A percentile compares a stretch with the other conserved stretches of the same genome.
These are phyloP conservation scores for Thermoascus crustaceus DNA, from an alignment of 2,329 filamentous ascomycete genomes.

Conservation along the genomic window DNA sequence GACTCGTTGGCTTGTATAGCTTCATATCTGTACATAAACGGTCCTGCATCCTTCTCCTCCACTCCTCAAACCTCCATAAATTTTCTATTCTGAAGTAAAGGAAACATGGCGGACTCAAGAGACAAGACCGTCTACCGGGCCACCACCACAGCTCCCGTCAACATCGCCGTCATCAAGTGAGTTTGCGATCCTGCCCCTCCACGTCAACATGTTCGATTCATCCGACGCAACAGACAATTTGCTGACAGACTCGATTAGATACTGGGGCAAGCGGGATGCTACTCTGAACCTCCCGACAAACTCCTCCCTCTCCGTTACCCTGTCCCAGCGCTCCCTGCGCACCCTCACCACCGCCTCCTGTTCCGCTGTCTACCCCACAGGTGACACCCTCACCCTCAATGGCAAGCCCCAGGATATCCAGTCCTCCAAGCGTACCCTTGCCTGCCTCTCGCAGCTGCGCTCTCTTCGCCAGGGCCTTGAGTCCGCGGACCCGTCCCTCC, in stretches of 20 bases:
- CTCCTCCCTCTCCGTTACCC: constrained; percentile 91
- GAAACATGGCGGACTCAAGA: constrained; percentile 26
- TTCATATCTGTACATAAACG: neutral
- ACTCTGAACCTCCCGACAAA: constrained; percentile 96
- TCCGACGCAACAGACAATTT: constrained; percentile 7
- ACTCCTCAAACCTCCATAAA: neutral
- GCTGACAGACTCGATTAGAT: constrained; percentile 36
- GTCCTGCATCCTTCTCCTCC: constrained; percentile 1
- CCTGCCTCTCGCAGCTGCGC: constrained; percentile 82
- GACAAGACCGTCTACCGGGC: constrained; percentile 64
- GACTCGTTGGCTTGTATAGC: neutral
- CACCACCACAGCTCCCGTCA: constrained; percentile 93
- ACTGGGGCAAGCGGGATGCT: constrained; percentile 96
- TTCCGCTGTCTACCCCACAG: constrained; percentile 59
- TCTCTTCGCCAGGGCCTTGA: constrained; percentile 70
- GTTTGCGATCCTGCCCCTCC: constrained; percentile 15
- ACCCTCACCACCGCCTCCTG: constrained; percentile 94
- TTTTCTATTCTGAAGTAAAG: neutral
- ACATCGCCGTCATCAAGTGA: constrained; percentile 96
- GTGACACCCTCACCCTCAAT: constrained; percentile 75
- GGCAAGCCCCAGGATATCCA: constrained; percentile 68
- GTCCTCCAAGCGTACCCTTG: constrained; percentile 80
- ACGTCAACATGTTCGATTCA: constrained; percentile 10
- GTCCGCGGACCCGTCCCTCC: constrained; percentile 60
- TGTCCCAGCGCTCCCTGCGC: constrained; percentile 86